A percentile compares a stretch with the other conserved stretches of the same genome.
phyloP scores from a whole-genome alignment of 495 filamentous ascomycete genomes.

The Podospora anserina region DNA sequence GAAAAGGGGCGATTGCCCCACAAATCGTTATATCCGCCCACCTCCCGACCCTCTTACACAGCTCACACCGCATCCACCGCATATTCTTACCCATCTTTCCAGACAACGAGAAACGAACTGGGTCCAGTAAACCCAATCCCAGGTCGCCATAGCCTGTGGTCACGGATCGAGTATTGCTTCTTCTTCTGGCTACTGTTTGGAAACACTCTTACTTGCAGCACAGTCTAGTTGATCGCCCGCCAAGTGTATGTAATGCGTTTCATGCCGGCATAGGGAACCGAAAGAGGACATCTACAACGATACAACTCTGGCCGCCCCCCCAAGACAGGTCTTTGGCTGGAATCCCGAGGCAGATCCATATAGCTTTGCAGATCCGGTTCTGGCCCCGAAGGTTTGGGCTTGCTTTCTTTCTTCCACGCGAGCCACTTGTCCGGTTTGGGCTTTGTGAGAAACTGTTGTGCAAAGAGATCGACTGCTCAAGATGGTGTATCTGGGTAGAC shows the following conservation, averaged over 20 bases:
- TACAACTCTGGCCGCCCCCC: neutral
- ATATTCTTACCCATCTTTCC: neutral
- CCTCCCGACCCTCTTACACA: neutral
- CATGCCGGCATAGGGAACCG: constrained; percentile 15
- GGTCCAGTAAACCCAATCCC: neutral
- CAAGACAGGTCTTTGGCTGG: neutral
- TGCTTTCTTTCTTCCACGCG: neutral
- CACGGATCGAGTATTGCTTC: neutral
- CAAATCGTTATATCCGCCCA: neutral
- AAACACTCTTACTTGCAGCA: neutral
- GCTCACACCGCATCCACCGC: neutral
- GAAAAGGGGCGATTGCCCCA: neutral
- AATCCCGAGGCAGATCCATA: neutral
- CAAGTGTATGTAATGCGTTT: constrained; percentile 12
- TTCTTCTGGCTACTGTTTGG: neutral
- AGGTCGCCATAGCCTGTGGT: neutral
- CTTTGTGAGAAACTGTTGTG: neutral
- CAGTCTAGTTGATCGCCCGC: constrained; percentile 1
- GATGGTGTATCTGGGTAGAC: constrained; percentile 76
- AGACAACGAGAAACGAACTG: neutral
- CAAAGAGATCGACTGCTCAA: neutral
- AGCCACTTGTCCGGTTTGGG: neutral
- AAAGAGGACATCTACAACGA: neutral
- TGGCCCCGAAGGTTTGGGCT: neutral
- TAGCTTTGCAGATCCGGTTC: neutral